Evolutionary conservation across 176 grass and related monocot genomes (phyloP).

Genomic region (Elymus sibiricus): DNA sequence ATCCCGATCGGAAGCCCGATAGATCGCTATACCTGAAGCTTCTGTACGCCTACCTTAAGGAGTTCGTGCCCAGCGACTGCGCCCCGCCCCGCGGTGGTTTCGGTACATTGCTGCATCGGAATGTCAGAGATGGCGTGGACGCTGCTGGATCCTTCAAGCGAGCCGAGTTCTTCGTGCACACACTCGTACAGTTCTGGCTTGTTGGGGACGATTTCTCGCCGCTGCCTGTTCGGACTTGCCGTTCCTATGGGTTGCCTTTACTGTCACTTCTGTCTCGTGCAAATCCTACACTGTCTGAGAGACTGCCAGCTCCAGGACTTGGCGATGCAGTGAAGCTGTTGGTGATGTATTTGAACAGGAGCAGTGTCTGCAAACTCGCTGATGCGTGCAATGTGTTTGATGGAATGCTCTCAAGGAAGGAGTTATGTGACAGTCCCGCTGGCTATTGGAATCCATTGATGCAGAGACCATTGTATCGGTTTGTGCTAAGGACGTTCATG

Average conservation of each 20-base stretch:
- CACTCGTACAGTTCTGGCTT: constrained; percentile 86
- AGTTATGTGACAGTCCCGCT: constrained; percentile 19
- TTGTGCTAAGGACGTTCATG: constrained; percentile 74
- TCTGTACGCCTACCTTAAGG: constrained; percentile 70
- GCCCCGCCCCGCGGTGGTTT: neutral
- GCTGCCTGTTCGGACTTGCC: constrained; percentile 34
- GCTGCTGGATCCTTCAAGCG: constrained; percentile 36
- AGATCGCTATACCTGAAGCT: constrained; percentile 64
- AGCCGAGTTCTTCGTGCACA: constrained; percentile 65
- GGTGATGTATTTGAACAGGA: constrained; percentile 59
- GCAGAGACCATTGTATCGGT: constrained; percentile 83
- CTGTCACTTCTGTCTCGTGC: neutral
- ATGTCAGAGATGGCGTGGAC: constrained; percentile 9
- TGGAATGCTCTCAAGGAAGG: constrained; percentile 32
- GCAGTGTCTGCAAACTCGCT: neutral
- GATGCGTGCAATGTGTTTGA: constrained; percentile 17
- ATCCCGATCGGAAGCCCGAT: constrained; percentile 41
- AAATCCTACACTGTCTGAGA: constrained; percentile 22
- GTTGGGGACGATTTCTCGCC: constrained; percentile 84
- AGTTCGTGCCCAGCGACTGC: constrained; percentile 51
- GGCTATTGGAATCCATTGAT: constrained; percentile 56
- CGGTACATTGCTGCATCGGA: constrained; percentile 43
- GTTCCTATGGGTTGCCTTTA: constrained; percentile 33
- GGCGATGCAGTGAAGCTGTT: constrained; percentile 64
- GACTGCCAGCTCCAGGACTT: constrained; percentile 56